phyloP scores from a whole-genome alignment of 169 alveolate species.

The Cryptosporidium baileyi region DNA sequence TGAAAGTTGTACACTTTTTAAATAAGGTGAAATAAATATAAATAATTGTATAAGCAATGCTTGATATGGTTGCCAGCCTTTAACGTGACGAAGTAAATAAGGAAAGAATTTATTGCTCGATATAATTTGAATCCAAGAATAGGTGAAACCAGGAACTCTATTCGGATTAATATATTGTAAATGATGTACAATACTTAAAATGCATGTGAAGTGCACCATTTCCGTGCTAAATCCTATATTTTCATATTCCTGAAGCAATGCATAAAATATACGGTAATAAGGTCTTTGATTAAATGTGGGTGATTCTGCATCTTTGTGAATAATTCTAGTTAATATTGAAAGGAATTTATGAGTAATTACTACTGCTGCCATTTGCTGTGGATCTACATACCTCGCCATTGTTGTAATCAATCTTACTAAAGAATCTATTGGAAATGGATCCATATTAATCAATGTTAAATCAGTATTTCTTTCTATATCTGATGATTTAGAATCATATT shows the following conservation, averaged over 20 bases:
- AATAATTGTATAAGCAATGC: slow-evolving; percentile 77
- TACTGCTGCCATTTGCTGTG: slow-evolving; percentile 85
- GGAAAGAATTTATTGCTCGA: slow-evolving; percentile 90
- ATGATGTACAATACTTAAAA: slow-evolving; percentile 77
- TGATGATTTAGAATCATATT: neutral
- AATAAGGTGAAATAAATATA: slow-evolving; percentile 74
- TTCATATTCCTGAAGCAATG: slow-evolving; percentile 77
- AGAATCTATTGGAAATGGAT: slow-evolving; percentile 76
- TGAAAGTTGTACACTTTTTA: slow-evolving; percentile 72
- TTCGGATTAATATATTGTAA: slow-evolving; percentile 83
- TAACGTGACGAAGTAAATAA: slow-evolving; percentile 80
- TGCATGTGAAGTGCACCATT: slow-evolving; percentile 73
- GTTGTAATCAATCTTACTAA: slow-evolving; percentile 84
- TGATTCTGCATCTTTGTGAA: slow-evolving; percentile 76
- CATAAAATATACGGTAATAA: slow-evolving; percentile 76
- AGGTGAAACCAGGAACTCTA: slow-evolving; percentile 94
- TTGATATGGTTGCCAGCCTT: slow-evolving; percentile 79
- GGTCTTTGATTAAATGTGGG: slow-evolving; percentile 76
- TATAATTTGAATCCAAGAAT: slow-evolving; percentile 94
- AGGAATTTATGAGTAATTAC: slow-evolving; percentile 84
- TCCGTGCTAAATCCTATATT: slow-evolving; percentile 77
- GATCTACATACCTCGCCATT: slow-evolving; percentile 85
- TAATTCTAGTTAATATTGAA: slow-evolving; percentile 78
- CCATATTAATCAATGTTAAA: slow-evolving; percentile 44
- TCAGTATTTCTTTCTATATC: neutral